Evolutionary conservation across 139 green algal genomes (phyloP).

Genomic region (Spirogloea muscicola): DNA sequence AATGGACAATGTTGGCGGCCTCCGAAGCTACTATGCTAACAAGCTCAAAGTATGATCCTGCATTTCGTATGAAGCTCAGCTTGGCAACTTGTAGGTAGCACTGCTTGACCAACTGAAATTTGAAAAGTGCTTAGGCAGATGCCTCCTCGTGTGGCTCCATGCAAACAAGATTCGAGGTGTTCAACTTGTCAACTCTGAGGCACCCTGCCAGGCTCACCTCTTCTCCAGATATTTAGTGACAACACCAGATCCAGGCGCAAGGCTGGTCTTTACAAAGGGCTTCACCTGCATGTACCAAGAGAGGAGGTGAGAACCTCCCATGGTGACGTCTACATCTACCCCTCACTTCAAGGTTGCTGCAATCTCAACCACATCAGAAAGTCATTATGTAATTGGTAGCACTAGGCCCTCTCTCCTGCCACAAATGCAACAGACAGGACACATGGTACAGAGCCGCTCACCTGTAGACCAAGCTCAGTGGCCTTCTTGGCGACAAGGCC

Average conservation of each 20-base stretch:
- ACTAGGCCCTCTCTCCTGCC: no score
- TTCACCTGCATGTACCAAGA: conserved; percentile 35
- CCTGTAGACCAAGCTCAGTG: conserved; percentile 24
- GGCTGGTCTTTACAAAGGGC: conserved; percentile 49
- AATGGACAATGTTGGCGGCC: neutral
- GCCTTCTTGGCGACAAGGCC: conserved; percentile 53
- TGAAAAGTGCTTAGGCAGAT: neutral
- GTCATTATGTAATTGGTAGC: no score
- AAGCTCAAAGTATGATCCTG: no score
- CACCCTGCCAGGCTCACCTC: conserved; percentile 28
- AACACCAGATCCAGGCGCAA: conserved; percentile 48
- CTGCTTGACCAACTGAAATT: neutral
- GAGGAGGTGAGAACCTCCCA: neutral
- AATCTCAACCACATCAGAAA: no score
- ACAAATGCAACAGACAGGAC: neutral
- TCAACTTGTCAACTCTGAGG: no score
- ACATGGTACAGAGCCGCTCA: neutral
- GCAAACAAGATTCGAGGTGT: no score
- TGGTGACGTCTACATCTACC: neutral
- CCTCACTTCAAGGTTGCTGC: neutral
- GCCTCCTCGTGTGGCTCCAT: no score
- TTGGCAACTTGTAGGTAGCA: neutral
- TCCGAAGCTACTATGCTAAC: no score
- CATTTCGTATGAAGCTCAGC: no score
- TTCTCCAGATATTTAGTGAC: conserved; percentile 51